Percentiles rank a stretch among this genome's conserved stretches.
phyloP scores from a whole-genome alignment of 805 yeast species.

The Candida fluviatilis region DNA sequence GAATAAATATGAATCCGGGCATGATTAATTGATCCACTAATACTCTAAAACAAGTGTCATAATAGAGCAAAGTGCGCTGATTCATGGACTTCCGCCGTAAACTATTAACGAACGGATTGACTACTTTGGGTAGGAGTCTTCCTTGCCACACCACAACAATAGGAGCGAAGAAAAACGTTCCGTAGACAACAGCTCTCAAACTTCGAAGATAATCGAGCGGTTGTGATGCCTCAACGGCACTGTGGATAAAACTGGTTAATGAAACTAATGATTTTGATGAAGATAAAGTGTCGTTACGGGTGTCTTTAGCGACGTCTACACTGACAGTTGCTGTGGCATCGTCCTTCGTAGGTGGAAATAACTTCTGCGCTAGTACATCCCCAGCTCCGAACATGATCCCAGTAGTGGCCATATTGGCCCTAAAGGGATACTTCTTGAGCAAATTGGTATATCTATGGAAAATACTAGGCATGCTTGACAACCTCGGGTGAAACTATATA shows the following conservation, averaged over 20 bases:
- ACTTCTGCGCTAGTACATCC: constrained; percentile 38
- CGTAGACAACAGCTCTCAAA: constrained; percentile 33
- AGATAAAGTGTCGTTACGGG: too few species aligned
- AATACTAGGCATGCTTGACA: constrained; percentile 9
- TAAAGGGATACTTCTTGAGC: constrained; percentile 44
- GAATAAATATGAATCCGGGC: constrained; percentile 39
- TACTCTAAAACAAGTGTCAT: constrained; percentile 23
- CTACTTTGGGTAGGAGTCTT: constrained; percentile 31
- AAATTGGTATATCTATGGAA: constrained; percentile 20
- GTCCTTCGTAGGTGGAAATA: constrained; percentile 29
- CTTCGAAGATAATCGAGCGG: constrained; percentile 27
- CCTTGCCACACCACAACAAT: constrained; percentile 36
- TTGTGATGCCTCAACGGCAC: constrained; percentile 10
- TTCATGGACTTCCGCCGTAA: constrained; percentile 1
- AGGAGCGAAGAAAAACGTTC: constrained; percentile 37
- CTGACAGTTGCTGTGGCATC: neutral
- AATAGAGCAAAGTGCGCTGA: constrained; percentile 11
- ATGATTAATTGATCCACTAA: constrained; percentile 32
- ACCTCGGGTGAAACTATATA: too few species aligned
- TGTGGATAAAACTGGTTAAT: neutral
- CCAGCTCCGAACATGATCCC: constrained; percentile 44
- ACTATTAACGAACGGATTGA: constrained; percentile 26
- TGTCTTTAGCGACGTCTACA: too few species aligned
- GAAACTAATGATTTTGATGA: neutral
- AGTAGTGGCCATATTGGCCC: constrained; percentile 52